Evolutionary conservation across 345 rosid species (phyloP).

Genomic region (Salix viminalis): DNA sequence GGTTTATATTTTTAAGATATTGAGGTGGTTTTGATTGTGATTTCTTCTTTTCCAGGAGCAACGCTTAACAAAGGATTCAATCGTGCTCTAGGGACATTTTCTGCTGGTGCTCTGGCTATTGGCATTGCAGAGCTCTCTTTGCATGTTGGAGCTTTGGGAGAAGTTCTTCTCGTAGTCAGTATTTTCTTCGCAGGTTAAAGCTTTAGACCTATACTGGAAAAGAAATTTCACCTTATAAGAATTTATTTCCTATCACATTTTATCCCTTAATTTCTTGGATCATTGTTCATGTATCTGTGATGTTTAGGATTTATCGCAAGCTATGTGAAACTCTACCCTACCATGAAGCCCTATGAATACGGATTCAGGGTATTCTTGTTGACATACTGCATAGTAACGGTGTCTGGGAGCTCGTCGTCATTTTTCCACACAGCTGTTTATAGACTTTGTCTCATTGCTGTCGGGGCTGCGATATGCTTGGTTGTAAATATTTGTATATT

Average conservation of each 20-base stretch:
- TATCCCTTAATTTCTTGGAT: neutral
- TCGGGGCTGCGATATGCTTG: slow-evolving; percentile 67
- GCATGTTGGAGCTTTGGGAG: slow-evolving; percentile 39
- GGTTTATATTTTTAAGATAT: neutral
- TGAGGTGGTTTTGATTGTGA: neutral
- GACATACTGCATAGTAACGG: slow-evolving; percentile 82
- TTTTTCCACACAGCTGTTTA: slow-evolving; percentile 53
- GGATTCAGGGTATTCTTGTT: slow-evolving; percentile 81
- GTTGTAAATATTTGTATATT: slow-evolving; percentile 51
- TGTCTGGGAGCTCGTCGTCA: slow-evolving; percentile 59
- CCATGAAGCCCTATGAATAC: slow-evolving; percentile 73
- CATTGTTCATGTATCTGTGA: neutral
- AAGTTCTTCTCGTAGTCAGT: slow-evolving; percentile 47
- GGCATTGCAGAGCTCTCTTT: slow-evolving; percentile 63
- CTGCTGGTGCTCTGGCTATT: slow-evolving; percentile 80
- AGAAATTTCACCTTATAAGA: neutral
- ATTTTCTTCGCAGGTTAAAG: slow-evolving; percentile 72
- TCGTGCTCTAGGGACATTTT: slow-evolving; percentile 77
- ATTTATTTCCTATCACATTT: neutral
- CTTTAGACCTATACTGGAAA: neutral
- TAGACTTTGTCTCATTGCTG: slow-evolving; percentile 51
- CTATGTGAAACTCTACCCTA: slow-evolving; percentile 60
- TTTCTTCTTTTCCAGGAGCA: slow-evolving; percentile 45
- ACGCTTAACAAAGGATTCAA: slow-evolving; percentile 86
- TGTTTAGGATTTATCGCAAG: slow-evolving; percentile 58